Conservation (phyloP, 805 yeast genomes). For the Suhomyces kilbournensis region DNA sequence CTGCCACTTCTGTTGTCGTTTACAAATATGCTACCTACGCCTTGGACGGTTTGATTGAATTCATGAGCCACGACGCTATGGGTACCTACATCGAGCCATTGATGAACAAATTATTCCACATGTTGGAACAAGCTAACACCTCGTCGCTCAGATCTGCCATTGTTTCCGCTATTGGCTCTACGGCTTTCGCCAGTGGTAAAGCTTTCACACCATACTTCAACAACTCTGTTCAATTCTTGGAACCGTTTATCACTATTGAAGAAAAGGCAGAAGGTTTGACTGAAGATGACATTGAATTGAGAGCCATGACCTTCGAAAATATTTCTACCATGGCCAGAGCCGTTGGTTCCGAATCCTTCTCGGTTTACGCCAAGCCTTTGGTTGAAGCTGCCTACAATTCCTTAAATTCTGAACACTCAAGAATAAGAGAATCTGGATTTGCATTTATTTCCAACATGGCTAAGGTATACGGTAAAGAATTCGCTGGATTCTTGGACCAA, state of each 20-base stretch:
- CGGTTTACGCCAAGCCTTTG: constrained; percentile 81
- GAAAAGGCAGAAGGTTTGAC: constrained; percentile 71
- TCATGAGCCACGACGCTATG: constrained; percentile 84
- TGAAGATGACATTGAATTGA: constrained; percentile 86
- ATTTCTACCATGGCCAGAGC: constrained; percentile 95
- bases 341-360: constrained; percentile 87
- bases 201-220: constrained; percentile 83
- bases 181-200: constrained; percentile 93
- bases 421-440: constrained; percentile 92
- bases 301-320: constrained; percentile 90
- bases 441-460: constrained; percentile 93
- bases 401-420: constrained; percentile 69
- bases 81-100: constrained; percentile 78
- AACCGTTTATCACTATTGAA: constrained; percentile 72
- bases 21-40: constrained; percentile 91
- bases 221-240: constrained; percentile 74
- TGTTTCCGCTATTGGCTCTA: constrained; percentile 95
- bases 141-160: constrained; percentile 75
- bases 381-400: constrained; percentile 84
- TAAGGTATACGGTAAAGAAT: constrained; percentile 87
- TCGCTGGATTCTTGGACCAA: constrained; percentile 78
- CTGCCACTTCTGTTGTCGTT: constrained; percentile 76
- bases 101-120: constrained; percentile 82
- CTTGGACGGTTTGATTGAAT: constrained; percentile 87
- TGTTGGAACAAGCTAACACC: constrained; percentile 73